phyloP scores from a whole-genome alignment of 1,284 basidiomycete genomes.

The Apiotrichum sp. region DNA sequence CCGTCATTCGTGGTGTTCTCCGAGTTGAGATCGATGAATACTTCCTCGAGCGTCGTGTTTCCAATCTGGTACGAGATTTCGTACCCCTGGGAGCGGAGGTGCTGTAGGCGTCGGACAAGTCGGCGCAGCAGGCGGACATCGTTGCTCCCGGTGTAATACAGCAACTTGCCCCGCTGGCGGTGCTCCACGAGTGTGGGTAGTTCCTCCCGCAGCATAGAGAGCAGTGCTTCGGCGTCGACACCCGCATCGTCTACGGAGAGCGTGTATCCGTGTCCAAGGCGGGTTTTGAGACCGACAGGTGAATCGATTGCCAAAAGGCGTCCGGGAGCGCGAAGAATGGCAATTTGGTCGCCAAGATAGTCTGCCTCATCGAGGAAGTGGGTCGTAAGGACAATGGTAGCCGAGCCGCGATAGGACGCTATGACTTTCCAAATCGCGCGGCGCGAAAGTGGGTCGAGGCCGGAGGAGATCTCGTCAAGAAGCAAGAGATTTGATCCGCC shows the following conservation, averaged over 20 bases:
- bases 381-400: constrained; percentile 63
- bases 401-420: constrained; percentile 58
- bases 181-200: constrained; percentile 9
- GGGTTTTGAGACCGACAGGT: constrained; percentile 65
- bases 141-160: constrained; percentile 47
- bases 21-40: constrained; percentile 63
- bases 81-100: not conserved
- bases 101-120: constrained; percentile 54
- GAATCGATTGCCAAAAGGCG: constrained; percentile 65
- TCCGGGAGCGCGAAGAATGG: constrained; percentile 67
- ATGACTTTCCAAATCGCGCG: constrained; percentile 70
- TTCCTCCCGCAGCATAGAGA: not conserved
- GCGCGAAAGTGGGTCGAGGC: constrained; percentile 70
- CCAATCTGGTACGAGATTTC: constrained; percentile 57
- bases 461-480: constrained; percentile 67
- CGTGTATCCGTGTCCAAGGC: constrained; percentile 65
- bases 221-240: constrained; percentile 48
- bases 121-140: constrained; percentile 54
- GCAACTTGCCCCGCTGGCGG: not conserved
- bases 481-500: constrained; percentile 61
- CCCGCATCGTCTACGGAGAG: constrained; percentile 43
- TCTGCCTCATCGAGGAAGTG: constrained; percentile 75
- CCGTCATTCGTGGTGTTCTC: constrained; percentile 28
- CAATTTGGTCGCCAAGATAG: constrained; percentile 66
- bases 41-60: constrained; percentile 69